phyloP scores from a whole-genome alignment of 192 early-diverging fungal genomes.

The Coemansia sp. region DNA sequence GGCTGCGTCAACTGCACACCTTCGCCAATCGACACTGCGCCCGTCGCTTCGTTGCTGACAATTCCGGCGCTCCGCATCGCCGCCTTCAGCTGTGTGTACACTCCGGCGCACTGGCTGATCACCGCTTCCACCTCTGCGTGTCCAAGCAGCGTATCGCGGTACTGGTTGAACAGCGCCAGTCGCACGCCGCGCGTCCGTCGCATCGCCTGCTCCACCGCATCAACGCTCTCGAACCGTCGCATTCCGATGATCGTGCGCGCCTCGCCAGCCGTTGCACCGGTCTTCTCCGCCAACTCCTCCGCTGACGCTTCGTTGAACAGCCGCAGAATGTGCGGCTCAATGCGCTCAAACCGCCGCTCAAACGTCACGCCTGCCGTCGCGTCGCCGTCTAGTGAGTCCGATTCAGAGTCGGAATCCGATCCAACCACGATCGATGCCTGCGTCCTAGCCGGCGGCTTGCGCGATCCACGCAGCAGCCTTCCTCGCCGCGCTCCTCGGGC shows the following conservation, averaged over 20 bases:
- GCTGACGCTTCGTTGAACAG: constrained; percentile 34
- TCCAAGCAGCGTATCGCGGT: constrained; percentile 47
- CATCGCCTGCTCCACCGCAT: constrained; percentile 56
- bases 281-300: constrained; percentile 42
- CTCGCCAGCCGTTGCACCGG: constrained; percentile 32
- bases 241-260: constrained; percentile 47
- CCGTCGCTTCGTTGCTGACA: constrained; percentile 41
- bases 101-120: constrained; percentile 49
- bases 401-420: constrained; percentile 26
- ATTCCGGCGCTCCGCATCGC: constrained; percentile 43
- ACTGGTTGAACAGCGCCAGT: constrained; percentile 58
- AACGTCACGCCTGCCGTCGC: constrained; percentile 5
- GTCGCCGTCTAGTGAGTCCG: constrained; percentile 28
- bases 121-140: constrained; percentile 54
- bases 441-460: constrained; percentile 21
- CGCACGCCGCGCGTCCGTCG: constrained; percentile 60
- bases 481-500: constrained; percentile 7
- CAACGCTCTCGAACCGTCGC: constrained; percentile 61
- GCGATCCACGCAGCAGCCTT: constrained; percentile 33
- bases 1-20: constrained; percentile 58
- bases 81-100: constrained; percentile 34
- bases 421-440: constrained; percentile 6
- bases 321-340: constrained; percentile 43
- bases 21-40: constrained; percentile 40
- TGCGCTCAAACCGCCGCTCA: constrained; percentile 21